Base-by-base conservation (phyloP, 2,329 filamentous ascomycete genomes). In the Stylonectria norvegica region DNA sequence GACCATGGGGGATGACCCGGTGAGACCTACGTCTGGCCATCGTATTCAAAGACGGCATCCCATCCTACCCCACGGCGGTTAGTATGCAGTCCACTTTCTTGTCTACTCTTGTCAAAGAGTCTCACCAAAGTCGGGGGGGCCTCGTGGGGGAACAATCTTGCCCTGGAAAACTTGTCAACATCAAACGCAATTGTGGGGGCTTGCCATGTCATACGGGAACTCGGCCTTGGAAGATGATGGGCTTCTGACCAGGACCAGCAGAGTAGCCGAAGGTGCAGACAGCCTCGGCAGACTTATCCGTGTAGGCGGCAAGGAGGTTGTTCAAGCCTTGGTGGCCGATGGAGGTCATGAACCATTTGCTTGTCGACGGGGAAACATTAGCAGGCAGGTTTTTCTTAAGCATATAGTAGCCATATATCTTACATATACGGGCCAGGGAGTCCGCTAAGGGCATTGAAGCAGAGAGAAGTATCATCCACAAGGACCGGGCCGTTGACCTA, bases 261-360 rank as follows among this genome's bases (percentile, higher is more conserved):
- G 81, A 93, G 68, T 94, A 96, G 17, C 83, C 93, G 67, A 98
- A 98, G 1, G 93, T 98, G 69, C 91, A 96, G 32, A 98, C 86
- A 14, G 93, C 91, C 67, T 95, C 83, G 31, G 89, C 89, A 31
- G 84, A 86, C 66, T 96, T 96, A 68, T 98, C 87, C 19, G 86
- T 75, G 63, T 95, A 96, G 5, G 85, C 89, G 37, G 82, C 83
- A 28, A 98, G 81, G 49, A 98, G 78, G 61, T 91, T 93, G 69
- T 96, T 95, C 43, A 98, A 74, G 11, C 93, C 86, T 34, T 85
- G 71, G 50, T 89, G 88, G 40, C 93, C 93, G 42, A 96, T 74
- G 20, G 81, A 77, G 47, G 85, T 71, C 66, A 98, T 77, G 68
- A 98, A 98, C 81, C 89, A 95, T 75, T 98, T 98, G 53, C 90